Conservation (phyloP, 2,329 filamentous ascomycete genomes). For the Coleophoma eucalyptorum region DNA sequence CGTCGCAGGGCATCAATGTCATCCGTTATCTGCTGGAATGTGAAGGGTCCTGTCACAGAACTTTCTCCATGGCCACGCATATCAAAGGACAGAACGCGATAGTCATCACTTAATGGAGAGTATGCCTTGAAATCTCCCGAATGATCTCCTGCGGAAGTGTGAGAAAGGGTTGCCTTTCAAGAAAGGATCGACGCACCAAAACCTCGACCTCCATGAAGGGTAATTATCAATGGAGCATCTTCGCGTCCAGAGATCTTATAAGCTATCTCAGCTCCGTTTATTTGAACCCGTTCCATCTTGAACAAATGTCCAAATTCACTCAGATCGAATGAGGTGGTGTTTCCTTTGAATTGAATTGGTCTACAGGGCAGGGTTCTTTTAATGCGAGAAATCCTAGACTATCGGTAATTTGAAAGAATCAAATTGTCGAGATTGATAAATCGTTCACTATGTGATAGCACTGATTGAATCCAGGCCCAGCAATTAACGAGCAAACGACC, state of each 20-base stretch:
- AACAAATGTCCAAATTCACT: too few relatives aligned
- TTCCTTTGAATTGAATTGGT: too few relatives aligned
- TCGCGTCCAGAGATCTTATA: slow-evolving; percentile 27
- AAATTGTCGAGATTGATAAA: too few relatives aligned
- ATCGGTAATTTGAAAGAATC: too few relatives aligned
- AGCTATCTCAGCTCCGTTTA: slow-evolving; percentile 30
- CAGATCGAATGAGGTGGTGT: too few relatives aligned
- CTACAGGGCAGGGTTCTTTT: too few relatives aligned
- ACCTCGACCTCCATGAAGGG: slow-evolving; percentile 32
- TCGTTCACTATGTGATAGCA: too few relatives aligned
- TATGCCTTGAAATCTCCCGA: slow-evolving; percentile 30
- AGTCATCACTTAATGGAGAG: slow-evolving; percentile 20
- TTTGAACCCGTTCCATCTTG: slow-evolving; percentile 17
- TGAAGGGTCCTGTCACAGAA: slow-evolving; percentile 30
- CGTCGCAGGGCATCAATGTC: slow-evolving; percentile 30
- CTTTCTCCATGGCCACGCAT: slow-evolving; percentile 32
- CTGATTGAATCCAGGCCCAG: too few relatives aligned
- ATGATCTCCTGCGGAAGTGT: slow-evolving; percentile 25
- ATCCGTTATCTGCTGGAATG: slow-evolving; percentile 32
- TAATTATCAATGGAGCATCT: slow-evolving; percentile 30
- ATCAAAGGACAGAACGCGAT: slow-evolving; percentile 32
- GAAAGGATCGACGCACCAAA: slow-evolving; percentile 21
- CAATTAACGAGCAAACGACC: too few relatives aligned
- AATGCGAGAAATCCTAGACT: too few relatives aligned
- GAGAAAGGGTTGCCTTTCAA: background rate